Conservation (phyloP, 805 yeast genomes). For the Kuraishia borneana region DNA sequence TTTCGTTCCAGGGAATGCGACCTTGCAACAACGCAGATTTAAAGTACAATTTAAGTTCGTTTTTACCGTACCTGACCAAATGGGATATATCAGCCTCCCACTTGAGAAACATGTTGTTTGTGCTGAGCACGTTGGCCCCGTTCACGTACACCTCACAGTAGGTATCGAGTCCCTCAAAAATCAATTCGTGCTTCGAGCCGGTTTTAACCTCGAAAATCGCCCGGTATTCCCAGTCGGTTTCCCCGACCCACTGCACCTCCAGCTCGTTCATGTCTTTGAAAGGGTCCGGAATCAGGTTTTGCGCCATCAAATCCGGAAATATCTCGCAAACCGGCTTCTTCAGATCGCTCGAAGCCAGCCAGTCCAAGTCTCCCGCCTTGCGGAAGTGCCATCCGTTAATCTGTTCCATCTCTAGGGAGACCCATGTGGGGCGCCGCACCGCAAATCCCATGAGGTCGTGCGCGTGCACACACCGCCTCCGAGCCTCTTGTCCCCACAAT, state of each 20-base stretch:
- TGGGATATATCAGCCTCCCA: slow-evolving; percentile 15
- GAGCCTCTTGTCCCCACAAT: no score
- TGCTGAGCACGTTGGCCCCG: slow-evolving; percentile 18
- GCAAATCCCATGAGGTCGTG: no score
- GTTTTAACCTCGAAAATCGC: slow-evolving; percentile 8
- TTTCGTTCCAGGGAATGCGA: slow-evolving; percentile 19
- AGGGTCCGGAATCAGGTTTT: slow-evolving; percentile 32
- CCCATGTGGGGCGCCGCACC: no score
- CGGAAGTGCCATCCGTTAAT: background rate
- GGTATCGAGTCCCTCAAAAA: slow-evolving; percentile 34
- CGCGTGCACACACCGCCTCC: no score
- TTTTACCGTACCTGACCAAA: slow-evolving; percentile 13
- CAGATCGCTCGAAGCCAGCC: background rate
- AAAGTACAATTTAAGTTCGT: slow-evolving; percentile 24
- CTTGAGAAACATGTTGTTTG: slow-evolving; percentile 32
- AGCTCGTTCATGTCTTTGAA: slow-evolving; percentile 30
- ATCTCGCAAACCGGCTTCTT: slow-evolving; percentile 16
- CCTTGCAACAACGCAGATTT: slow-evolving; percentile 24
- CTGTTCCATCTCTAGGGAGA: no score
- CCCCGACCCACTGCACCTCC: slow-evolving; percentile 38
- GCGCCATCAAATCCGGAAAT: slow-evolving; percentile 27
- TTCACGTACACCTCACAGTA: slow-evolving; percentile 29
- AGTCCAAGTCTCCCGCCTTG: background rate
- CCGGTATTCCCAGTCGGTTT: slow-evolving; percentile 36
- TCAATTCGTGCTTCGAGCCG: slow-evolving; percentile 12